phyloP scores from a whole-genome alignment of 1,139 yeast genomes.

The Zygosaccharomyces pseudobailii region DNA sequence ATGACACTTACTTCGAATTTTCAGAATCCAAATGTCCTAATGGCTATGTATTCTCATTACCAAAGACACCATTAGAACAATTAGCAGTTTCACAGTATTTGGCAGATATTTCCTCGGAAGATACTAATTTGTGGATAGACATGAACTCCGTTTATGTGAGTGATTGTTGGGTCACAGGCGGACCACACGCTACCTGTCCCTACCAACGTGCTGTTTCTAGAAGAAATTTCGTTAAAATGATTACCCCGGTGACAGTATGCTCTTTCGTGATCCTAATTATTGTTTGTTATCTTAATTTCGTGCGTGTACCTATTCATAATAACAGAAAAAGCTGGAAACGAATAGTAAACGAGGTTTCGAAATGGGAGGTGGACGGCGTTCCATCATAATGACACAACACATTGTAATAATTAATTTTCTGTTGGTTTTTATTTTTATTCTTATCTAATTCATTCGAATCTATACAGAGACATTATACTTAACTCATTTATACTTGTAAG shows the following conservation, averaged over 20 bases:
- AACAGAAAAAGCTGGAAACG: conserved; percentile 56
- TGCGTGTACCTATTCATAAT: conserved; percentile 47
- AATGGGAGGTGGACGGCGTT: conserved; percentile 54
- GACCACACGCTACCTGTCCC: conserved; percentile 75
- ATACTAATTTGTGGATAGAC: conserved; percentile 63
- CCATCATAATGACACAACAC: conserved; percentile 41
- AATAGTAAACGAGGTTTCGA: conserved; percentile 41
- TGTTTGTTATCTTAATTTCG: conserved; percentile 38
- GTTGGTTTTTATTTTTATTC: conserved; percentile 1
- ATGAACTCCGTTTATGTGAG: conserved; percentile 69
- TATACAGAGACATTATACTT: not conserved
- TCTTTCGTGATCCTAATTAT: conserved; percentile 46
- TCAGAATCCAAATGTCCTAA: conserved; percentile 49
- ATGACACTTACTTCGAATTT: conserved; percentile 44
- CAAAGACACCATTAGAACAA: conserved; percentile 50
- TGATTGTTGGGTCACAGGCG: conserved; percentile 85
- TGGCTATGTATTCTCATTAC: conserved; percentile 51
- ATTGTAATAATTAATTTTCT: not conserved
- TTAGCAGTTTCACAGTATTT: conserved; percentile 30
- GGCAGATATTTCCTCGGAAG: conserved; percentile 9
- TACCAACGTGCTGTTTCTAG: conserved; percentile 54
- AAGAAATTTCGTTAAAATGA: conserved; percentile 55
- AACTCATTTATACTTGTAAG: conserved; percentile 6
- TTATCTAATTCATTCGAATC: no score
- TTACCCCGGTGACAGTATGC: conserved; percentile 63